Conservation (phyloP, 805 yeast species). For the Candida patagonica region DNA sequence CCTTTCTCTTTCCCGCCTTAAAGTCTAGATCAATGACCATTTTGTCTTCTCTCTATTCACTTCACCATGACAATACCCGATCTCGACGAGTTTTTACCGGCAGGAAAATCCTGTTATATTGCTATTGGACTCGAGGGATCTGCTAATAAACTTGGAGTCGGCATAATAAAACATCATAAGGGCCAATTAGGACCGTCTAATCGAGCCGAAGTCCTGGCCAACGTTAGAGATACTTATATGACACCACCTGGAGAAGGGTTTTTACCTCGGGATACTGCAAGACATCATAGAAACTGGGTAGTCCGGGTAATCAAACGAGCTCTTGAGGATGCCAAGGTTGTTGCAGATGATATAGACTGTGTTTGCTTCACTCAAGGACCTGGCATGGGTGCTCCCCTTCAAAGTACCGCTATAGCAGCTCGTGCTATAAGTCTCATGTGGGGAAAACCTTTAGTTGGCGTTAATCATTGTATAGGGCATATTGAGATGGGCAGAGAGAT, state of each 20-base stretch:
- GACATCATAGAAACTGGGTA: slow-evolving; percentile 94
- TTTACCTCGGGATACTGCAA: slow-evolving; percentile 90
- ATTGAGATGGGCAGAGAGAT: slow-evolving; percentile 99
- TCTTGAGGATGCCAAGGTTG: slow-evolving; percentile 44
- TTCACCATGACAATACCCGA: slow-evolving; percentile 18
- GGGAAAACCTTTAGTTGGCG: slow-evolving; percentile 83
- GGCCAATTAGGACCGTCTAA: slow-evolving; percentile 51
- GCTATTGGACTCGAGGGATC: slow-evolving; percentile 96
- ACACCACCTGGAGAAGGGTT: slow-evolving; percentile 99
- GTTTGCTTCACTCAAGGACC: slow-evolving; percentile 97
- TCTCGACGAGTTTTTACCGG: slow-evolving; percentile 35
- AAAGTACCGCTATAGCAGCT: slow-evolving; percentile 87
- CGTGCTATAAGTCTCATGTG: slow-evolving; percentile 73
- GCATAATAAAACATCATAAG: slow-evolving; percentile 65
- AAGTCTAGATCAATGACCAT: slow-evolving; percentile 29
- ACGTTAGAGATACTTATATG: slow-evolving; percentile 86
- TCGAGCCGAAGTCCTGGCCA: slow-evolving; percentile 70
- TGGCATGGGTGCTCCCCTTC: slow-evolving; percentile 99
- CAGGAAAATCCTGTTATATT: slow-evolving; percentile 34
- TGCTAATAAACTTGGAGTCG: slow-evolving; percentile 93
- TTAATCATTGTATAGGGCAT: slow-evolving; percentile 96
- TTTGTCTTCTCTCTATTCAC: slow-evolving; percentile 64
- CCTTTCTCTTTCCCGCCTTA: too few relatives aligned
- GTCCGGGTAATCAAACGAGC: slow-evolving; percentile 66
- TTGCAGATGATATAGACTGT: slow-evolving; percentile 39